Evolutionary conservation across 495 filamentous ascomycete genomes (phyloP), one percentile per base, ranked within the genome.

Genomic region (Lepraria neglecta): DNA sequence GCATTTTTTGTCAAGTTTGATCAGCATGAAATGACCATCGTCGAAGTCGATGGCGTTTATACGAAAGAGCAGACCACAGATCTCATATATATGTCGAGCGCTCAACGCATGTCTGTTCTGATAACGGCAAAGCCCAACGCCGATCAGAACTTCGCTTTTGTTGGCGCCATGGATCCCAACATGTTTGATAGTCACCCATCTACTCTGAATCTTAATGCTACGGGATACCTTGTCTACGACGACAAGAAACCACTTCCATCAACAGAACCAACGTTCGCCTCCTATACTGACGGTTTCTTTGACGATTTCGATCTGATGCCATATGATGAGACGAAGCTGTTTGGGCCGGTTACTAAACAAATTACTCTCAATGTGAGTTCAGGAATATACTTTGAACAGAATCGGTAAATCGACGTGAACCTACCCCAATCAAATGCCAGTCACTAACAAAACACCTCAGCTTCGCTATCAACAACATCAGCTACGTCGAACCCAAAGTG

Each of bases 1-100:
- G 78, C 77, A 38, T 80, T 85, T 60, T 80, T 88, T 69, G 72
- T 92, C 64, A 88, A 87, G 79, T 84, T 92, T 70, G 86, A 90
- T 61, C 84, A 82, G 12, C 88, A 91, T 63, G 82, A 77, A 56
- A 78, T 86, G 60, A 75, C 66, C n/a, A 76, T 90, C 47, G 74
- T 84, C 31, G 82, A 83, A 66, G 71, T 80, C 38, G 78, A 80
- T 61, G 79, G 78, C 9, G 75, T 82, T 27, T 82, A 79, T 59
- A 77, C 75, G 28, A 80, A 87, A n/a, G 78, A 80, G 82, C 70
- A 48, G 10, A 12, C 21, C 2, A 57, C 52, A 27, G 45, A 55
- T 9, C 21, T 77, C 87, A 12, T 88, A 87, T 48, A 70, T 90
- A 40, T 71, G 78, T 43, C 78, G 82, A 17, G 59, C 17, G 87